Base-by-base conservation (phyloP, 164 flowering plant species). In the Nymphaea colorata region DNA sequence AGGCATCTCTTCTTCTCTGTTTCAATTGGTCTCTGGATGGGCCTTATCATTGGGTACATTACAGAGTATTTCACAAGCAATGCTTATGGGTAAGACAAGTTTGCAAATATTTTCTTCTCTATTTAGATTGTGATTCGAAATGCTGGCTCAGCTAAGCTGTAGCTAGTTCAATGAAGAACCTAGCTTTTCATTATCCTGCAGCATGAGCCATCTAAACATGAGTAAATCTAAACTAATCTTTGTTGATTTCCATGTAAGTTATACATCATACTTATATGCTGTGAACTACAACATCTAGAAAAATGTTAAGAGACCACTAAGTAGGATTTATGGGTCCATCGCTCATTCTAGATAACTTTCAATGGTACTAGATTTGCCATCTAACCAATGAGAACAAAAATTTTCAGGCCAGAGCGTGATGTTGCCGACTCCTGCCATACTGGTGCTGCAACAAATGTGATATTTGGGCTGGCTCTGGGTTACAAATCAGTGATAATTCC, bases 351-450 rank as follows among this genome's bases (percentile, higher is more conserved):
- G 36, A 25, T 25, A 25, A 25, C 36, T 25, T 25, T 25, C 36
- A 25, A 25, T 25, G 36, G 36, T 25, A 25, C 36, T 25, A 25
- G 36, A 25, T 25, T 25, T 25, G 36, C 36, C 36, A 25, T 25
- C 14, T 51, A 51, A 10, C 57, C 57, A 8, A 10, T 51, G 3
- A n/a, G 14, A 51, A 51, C 57, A 8, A 15, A 59, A 43, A 36
- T 62, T 55, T 75, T 68, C 79, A 83, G 86, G 67, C 86, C 85
- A 60, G 86, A 81, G 55, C 86, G 82, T 73, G 86, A 83, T 72
- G 85, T 83, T 63, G 84, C 86, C 53, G 85, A 83, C 71, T 78
- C 84, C 57, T 83, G 86, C 81, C 72, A 83, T 8, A 83, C 86
- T 51, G 86, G 85, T 62, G 86, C 84, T 57, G 86, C 84, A 4